Evolutionary conservation across 257 asterid genomes (phyloP).

Genomic region (Scutellaria minor): DNA sequence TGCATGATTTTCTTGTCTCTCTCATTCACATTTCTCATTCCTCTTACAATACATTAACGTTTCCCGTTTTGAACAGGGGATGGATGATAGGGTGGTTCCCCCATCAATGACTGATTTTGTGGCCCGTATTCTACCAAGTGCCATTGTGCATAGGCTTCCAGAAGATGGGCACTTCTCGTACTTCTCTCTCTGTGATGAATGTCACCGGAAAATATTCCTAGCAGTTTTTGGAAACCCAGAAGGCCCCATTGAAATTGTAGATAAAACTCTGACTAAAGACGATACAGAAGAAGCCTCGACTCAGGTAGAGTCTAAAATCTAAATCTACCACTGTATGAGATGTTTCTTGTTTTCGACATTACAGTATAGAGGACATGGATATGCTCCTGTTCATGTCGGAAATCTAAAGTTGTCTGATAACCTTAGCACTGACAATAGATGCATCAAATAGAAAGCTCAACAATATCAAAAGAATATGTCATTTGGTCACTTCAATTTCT

Average conservation of each 20-base stretch:
- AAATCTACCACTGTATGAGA: slow-evolving; percentile 41
- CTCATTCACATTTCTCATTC: background rate
- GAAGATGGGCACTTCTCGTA: slow-evolving; percentile 88
- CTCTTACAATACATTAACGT: too few species aligned
- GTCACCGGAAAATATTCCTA: slow-evolving; percentile 69
- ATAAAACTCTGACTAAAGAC: slow-evolving; percentile 44
- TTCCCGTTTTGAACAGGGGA: slow-evolving; percentile 57
- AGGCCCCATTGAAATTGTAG: slow-evolving; percentile 58
- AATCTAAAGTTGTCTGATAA: slow-evolving; percentile 23
- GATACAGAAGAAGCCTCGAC: slow-evolving; percentile 39
- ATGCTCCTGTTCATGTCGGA: slow-evolving; percentile 31
- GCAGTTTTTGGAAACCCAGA: slow-evolving; percentile 77
- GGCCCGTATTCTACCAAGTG: slow-evolving; percentile 66
- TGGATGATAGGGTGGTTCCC: slow-evolving; percentile 78
- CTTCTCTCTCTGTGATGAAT: slow-evolving; percentile 68
- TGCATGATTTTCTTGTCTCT: background rate
- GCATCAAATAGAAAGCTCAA: slow-evolving; percentile 34
- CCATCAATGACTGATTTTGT: slow-evolving; percentile 67
- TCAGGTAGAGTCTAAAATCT: slow-evolving; percentile 34
- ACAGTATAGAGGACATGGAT: slow-evolving; percentile 45
- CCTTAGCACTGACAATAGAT: slow-evolving; percentile 45
- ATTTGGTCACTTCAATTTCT: slow-evolving; percentile 1
- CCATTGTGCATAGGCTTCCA: slow-evolving; percentile 68
- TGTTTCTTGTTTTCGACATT: slow-evolving; percentile 17
- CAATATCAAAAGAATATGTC: slow-evolving; percentile 17